These are phyloP conservation scores for Raffaelea albimanens DNA, from an alignment of 2,329 filamentous ascomycete species.

Conservation along the genomic window DNA sequence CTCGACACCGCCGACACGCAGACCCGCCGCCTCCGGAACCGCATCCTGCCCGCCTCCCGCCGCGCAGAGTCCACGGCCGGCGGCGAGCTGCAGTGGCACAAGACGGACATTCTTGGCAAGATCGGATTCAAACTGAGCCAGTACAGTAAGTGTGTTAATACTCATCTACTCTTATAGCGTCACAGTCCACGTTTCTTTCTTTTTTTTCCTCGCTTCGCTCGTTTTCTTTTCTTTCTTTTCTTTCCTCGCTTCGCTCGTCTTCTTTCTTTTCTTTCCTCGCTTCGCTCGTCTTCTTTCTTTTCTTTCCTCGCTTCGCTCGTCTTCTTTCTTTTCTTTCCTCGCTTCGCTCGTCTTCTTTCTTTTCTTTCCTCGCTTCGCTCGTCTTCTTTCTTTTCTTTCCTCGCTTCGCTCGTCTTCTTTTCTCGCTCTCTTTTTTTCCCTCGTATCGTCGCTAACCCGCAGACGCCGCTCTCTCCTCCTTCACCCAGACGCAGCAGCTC, in stretches of 20 bases:
- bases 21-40: constrained; percentile 28
- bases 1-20: constrained; percentile 54
- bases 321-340: too few relatives aligned
- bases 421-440: too few relatives aligned
- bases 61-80: constrained; percentile 45
- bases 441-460: neutral
- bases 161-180: neutral
- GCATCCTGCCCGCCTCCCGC: constrained; percentile 48
- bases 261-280: too few relatives aligned
- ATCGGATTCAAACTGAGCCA: constrained; percentile 58
- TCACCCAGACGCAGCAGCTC: constrained; percentile 40
- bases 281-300: too few relatives aligned
- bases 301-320: too few relatives aligned
- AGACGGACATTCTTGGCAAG: constrained; percentile 49
- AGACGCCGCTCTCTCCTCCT: constrained; percentile 53
- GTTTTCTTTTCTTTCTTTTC: too few relatives aligned
- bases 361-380: too few relatives aligned
- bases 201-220: neutral
- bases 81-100: constrained; percentile 49
- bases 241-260: too few relatives aligned
- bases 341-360: too few relatives aligned
- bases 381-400: too few relatives aligned
- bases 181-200: neutral
- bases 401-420: too few relatives aligned
- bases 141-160: constrained; percentile 44